Conservation (phyloP, 192 early-diverging fungal genomes). For the Backusella australiensis region DNA sequence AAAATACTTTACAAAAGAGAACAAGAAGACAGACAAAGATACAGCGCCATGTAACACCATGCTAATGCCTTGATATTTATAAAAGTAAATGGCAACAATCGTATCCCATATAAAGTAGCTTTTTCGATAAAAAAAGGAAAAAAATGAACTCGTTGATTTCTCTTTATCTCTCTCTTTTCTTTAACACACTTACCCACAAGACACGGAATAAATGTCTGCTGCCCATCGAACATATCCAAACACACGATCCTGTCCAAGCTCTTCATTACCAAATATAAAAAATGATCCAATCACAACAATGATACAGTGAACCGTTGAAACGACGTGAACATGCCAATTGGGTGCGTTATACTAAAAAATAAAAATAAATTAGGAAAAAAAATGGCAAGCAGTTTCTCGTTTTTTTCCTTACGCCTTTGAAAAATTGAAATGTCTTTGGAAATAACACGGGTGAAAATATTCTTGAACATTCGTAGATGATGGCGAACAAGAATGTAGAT, state of each 20-base stretch:
- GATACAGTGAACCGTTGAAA: conserved; percentile 76
- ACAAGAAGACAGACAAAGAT: conserved; percentile 72
- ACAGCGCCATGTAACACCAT: conserved; percentile 82
- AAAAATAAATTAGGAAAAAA: background rate
- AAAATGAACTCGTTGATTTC: background rate
- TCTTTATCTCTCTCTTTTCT: background rate
- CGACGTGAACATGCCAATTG: conserved; percentile 78
- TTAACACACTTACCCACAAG: conserved; percentile 66
- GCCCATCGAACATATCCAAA: conserved; percentile 71
- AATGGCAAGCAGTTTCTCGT: no score
- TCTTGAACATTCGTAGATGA: conserved; percentile 60
- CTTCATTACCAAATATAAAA: conserved; percentile 66
- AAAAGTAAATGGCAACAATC: conserved; percentile 58
- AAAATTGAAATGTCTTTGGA: conserved; percentile 60
- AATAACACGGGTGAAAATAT: conserved; percentile 62
- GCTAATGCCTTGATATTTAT: conserved; percentile 69
- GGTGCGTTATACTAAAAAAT: conserved; percentile 25
- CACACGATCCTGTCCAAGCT: conserved; percentile 62
- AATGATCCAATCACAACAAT: conserved; percentile 60
- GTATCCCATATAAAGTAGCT: conserved; percentile 96
- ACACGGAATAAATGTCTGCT: conserved; percentile 76
- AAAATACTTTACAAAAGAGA: conserved; percentile 62
- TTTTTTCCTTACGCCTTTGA: conserved; percentile 43
- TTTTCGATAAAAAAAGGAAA: background rate
- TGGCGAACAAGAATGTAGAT: conserved; percentile 39